phyloP scores from a whole-genome alignment of 306 rosid species.

The Vicia sativa region DNA sequence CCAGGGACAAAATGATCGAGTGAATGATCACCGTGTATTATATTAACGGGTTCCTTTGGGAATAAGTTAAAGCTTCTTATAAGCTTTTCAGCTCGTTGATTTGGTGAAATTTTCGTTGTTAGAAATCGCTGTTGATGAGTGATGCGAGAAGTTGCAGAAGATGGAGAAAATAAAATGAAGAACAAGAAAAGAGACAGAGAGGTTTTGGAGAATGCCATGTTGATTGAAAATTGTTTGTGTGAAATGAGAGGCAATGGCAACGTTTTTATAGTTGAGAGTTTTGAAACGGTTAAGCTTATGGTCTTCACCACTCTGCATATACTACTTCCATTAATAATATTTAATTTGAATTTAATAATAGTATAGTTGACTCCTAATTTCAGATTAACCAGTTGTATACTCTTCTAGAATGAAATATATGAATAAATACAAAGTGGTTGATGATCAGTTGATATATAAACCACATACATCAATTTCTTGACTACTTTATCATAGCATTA shows the following conservation, averaged over 20 bases:
- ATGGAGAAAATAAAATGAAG: slow-evolving; percentile 36
- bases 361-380: neutral
- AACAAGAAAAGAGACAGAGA: slow-evolving; percentile 41
- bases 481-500: too few species aligned
- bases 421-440: too few species aligned
- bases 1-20: slow-evolving; percentile 34
- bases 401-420: too few species aligned
- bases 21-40: slow-evolving; percentile 20
- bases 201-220: slow-evolving; percentile 49
- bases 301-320: neutral
- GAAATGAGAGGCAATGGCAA: slow-evolving; percentile 10
- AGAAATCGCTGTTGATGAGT: slow-evolving; percentile 26
- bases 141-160: slow-evolving; percentile 27
- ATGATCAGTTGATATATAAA: too few species aligned
- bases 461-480: too few species aligned
- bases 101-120: slow-evolving; percentile 40
- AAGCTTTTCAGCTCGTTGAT: slow-evolving; percentile 65
- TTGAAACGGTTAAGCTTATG: neutral
- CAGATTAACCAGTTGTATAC: neutral
- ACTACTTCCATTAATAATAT: too few species aligned
- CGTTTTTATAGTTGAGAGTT: slow-evolving; percentile 50
- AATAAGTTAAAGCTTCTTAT: slow-evolving; percentile 65
- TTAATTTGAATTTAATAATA: too few species aligned
- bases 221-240: slow-evolving; percentile 21
- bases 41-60: slow-evolving; percentile 63